phyloP scores from a whole-genome alignment of 2,329 filamentous ascomycete genomes.

The Chalara sp. region DNA sequence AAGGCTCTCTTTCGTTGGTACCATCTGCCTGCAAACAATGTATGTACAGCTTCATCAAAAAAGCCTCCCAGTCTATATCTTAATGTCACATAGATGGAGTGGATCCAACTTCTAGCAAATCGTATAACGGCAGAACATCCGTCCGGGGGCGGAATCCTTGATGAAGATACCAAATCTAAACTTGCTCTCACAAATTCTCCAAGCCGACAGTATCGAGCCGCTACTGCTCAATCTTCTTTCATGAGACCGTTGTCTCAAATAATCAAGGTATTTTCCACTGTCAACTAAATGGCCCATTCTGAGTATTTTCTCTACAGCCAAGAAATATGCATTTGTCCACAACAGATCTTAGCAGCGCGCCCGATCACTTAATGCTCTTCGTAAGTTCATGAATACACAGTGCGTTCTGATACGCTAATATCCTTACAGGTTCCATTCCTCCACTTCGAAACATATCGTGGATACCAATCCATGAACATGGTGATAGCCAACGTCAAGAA shows the following conservation, averaged over 20 bases:
- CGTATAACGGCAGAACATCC: neutral
- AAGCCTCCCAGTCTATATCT: neutral
- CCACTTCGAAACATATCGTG: neutral
- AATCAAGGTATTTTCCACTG: neutral
- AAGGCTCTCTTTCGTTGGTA: neutral
- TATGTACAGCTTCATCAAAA: neutral
- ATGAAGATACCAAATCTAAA: neutral
- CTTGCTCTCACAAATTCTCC: neutral
- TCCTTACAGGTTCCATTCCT: neutral
- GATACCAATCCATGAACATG: neutral
- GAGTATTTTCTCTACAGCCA: too few relatives aligned
- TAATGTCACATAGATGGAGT: neutral
- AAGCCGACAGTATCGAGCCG: neutral
- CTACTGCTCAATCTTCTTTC: neutral
- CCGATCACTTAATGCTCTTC: too few relatives aligned
- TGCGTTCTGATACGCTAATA: too few relatives aligned
- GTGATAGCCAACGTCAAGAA: neutral
- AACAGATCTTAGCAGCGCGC: too few relatives aligned
- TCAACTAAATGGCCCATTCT: neutral
- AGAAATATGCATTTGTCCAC: too few relatives aligned
- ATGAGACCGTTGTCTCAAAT: neutral
- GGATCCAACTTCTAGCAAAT: neutral
- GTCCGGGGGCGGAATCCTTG: neutral
- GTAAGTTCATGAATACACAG: too few relatives aligned
- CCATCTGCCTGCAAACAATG: constrained; percentile 2